Evolutionary conservation across 1,139 yeast genomes (phyloP), one percentile per base, ranked within the genome.

Genomic region (Sugiyamaella paludigena): DNA sequence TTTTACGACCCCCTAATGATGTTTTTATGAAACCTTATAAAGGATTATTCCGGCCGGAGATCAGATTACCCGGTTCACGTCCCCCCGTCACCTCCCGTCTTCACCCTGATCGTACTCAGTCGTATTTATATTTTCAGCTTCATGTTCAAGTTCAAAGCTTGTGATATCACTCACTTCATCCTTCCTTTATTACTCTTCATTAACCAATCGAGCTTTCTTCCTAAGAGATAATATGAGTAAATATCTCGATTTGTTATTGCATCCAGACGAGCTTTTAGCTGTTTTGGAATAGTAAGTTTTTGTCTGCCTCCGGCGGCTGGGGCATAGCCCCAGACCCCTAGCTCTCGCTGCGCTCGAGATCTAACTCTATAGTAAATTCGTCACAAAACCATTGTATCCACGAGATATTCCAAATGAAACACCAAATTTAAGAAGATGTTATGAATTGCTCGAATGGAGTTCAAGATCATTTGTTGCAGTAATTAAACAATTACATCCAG

Each of bases 401-500:
- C 70, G 80, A 35, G 75, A 76, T 45, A 69, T 71, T 6, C 51
- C 70, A 5, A 62, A 61, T 4, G 80, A 75, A 52, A 53, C 83
- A 0, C 69, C 72, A 3, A 72, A 80, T 15, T 71, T 85, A 56
- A 71, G 68, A 53, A 73, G 81, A 68, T 88, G 97, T 67, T 87
- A 84, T 64, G 78, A 80, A 54, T 73, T 89, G 50, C 74, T 92
- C 54, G 72, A 73, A 36, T 55, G 70, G 54, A 87, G 98, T 0
- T 89, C 98, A 12, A 80, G 98, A 58, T 88, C 97, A 6, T 92
- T 92, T 67, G 91, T 87, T 12, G 87, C 96, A 0, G 99, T 92
- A 32, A 92, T 92, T 61, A 78, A 79, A 73, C 97, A 92, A 67
- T 77, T 92, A 54, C 87, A 88, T 64, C 97, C 98, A 0, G 96